phyloP scores from a whole-genome alignment of 768 basidiomycete species.

The Glaciozyma antarctica region DNA sequence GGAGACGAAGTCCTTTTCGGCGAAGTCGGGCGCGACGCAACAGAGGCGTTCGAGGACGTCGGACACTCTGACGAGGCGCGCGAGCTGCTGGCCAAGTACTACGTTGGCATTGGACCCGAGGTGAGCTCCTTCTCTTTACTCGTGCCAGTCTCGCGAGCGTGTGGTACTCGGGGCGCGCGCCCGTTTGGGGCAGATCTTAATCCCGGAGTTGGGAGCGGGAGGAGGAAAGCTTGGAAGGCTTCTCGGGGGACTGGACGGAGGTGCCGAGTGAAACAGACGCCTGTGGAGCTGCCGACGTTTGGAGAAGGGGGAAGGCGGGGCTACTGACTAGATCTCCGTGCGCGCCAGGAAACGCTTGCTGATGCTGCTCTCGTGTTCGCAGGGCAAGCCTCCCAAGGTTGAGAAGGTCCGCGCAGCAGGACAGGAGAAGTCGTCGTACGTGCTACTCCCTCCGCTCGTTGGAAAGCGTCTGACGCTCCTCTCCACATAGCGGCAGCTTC shows the following conservation, averaged over 20 bases:
- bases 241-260: background rate
- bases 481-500: background rate
- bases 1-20: slow-evolving; percentile 95
- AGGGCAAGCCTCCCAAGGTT: slow-evolving; percentile 29
- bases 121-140: slow-evolving; percentile 34
- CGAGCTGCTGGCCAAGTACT: slow-evolving; percentile 64
- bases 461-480: background rate
- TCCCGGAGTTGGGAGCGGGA: background rate
- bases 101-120: slow-evolving; percentile 69
- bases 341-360: background rate
- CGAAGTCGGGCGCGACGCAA: slow-evolving; percentile 87
- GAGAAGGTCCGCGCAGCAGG: slow-evolving; percentile 47
- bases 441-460: background rate
- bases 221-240: background rate
- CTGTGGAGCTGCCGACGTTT: no score
- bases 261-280: background rate
- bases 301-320: slow-evolving; percentile 3
- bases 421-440: slow-evolving; percentile 57
- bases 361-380: background rate
- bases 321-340: slow-evolving; percentile 1
- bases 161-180: no score
- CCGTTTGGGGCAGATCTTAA: background rate
- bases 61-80: slow-evolving; percentile 98
- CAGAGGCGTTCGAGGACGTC: slow-evolving; percentile 97
- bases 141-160: no score